Evolutionary conservation across 2,329 filamentous ascomycete genomes (phyloP), one percentile per base, ranked within the genome.

Genomic region (Rutstroemia sp.): DNA sequence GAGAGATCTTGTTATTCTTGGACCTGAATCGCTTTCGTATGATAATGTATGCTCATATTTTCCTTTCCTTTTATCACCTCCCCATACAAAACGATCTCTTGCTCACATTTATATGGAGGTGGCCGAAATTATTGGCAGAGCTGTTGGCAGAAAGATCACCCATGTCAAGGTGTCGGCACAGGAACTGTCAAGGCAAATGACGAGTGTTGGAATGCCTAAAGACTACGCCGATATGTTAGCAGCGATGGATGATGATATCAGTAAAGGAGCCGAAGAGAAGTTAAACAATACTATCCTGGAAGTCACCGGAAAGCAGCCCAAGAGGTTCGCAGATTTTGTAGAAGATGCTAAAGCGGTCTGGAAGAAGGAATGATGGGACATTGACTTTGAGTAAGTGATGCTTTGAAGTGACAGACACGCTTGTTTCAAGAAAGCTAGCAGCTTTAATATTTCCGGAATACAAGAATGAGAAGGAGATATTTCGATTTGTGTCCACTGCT

Each of bases 1-100:
- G 12, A 70, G 64, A 1, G 72, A 76, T 30, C 62, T 70, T 56
- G 41, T 62, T 2, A 52, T 72, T 23, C 56, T 70, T 16, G 71
- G 71, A 1, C 66, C 65, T 4, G 66, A 71, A 49, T 54, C 67
- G 2, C 59, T 71, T 50, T 68, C 62, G 9, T 67, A 70, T 52
- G 69, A 71, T 57, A 61, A 72, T 48, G 64, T 66, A 59, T 37
- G 39, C 45, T 25, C 25, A 19, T 25, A 0, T 30, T 23, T 39
- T n/a, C 34, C 14, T 9, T 9, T 14, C 25, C 18, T 12, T 30
- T 8, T 19, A 23, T 37, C 46, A n/a, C 19, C 9, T 2, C 37
- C 21, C 25, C 25, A 44, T 10, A 3, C 25, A 42, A 18, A n/a
- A 23, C 10, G 27, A 18, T 38, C 19, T 37, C 18, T 34, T 19